Percentiles rank a stretch among this genome's conserved stretches.
Conservation (phyloP, 495 filamentous ascomycete genomes). For the Aspergillus olivimuriae region DNA sequence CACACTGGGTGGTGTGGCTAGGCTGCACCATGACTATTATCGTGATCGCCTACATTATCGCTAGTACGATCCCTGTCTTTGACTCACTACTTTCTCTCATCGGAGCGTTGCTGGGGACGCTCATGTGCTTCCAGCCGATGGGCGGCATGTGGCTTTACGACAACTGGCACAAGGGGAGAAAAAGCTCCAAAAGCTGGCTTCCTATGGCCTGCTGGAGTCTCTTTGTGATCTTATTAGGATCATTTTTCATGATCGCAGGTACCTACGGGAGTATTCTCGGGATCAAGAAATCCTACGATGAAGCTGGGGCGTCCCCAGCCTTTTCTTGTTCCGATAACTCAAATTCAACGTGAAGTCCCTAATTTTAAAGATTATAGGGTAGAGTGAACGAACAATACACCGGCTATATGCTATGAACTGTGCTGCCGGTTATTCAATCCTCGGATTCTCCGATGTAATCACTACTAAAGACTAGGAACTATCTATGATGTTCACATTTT, state of each 20-base stretch:
- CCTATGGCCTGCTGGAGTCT: conserved; percentile 24
- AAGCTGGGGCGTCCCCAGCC: conserved; percentile 18
- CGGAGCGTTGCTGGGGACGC: conserved; percentile 50
- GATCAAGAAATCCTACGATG: conserved; percentile 43
- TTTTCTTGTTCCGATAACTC: conserved; percentile 36
- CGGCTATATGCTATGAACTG: no score
- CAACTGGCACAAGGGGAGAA: conserved; percentile 38
- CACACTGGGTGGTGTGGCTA: conserved; percentile 52
- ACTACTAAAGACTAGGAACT: no score
- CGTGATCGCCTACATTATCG: conserved; percentile 50
- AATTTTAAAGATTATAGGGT: no score
- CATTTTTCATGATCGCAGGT: conserved; percentile 48
- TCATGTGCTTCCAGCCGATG: conserved; percentile 41
- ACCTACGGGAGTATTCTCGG: conserved; percentile 52
- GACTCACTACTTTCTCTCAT: conserved; percentile 53
- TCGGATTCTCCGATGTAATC: no score
- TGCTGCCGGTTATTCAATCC: no score
- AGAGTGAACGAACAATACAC: no score
- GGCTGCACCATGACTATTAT: conserved; percentile 48
- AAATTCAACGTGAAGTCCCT: no score
- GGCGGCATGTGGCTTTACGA: conserved; percentile 42
- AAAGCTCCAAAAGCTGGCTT: conserved; percentile 30
- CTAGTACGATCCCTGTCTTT: conserved; percentile 66
- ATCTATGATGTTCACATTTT: no score
- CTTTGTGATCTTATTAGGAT: conserved; percentile 28